Evolutionary conservation across 1,284 basidiomycete genomes (phyloP).

Genomic region (Pascua sp.): DNA sequence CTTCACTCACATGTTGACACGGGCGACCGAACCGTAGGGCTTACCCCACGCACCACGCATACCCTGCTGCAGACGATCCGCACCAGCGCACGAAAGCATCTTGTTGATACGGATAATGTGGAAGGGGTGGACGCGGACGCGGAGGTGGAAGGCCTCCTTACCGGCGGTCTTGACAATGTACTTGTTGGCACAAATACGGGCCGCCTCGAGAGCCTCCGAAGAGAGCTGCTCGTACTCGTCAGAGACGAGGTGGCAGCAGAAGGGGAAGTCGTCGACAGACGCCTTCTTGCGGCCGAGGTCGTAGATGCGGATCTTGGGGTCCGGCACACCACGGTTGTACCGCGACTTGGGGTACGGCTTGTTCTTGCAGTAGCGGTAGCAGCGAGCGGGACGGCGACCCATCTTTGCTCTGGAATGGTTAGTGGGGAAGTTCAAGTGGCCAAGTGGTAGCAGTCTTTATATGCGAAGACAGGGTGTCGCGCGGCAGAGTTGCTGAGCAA

Average conservation of each 20-base stretch:
- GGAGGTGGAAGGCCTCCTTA: conserved; percentile 98
- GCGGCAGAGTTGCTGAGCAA: conserved; percentile 2
- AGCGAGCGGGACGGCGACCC: conserved; percentile 94
- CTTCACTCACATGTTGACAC: conserved; percentile 46
- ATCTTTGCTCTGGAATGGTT: conserved; percentile 54
- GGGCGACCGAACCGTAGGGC: conserved; percentile 70
- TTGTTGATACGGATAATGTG: conserved; percentile 99
- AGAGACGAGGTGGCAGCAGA: conserved; percentile 92
- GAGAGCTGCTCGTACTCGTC: conserved; percentile 99
- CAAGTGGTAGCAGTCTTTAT: neutral
- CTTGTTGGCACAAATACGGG: conserved; percentile 99
- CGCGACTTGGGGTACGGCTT: conserved; percentile 83
- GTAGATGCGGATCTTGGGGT: conserved; percentile 91
- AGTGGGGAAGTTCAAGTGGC: neutral
- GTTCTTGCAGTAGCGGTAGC: conserved; percentile 98
- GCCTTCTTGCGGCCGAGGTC: conserved; percentile 94
- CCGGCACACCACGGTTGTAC: conserved; percentile 98
- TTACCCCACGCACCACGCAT: conserved; percentile 99
- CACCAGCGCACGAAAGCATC: conserved; percentile 99
- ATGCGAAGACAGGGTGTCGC: neutral
- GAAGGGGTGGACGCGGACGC: conserved; percentile 97
- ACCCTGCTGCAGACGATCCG: conserved; percentile 95
- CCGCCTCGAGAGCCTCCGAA: conserved; percentile 93
- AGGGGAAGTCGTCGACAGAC: conserved; percentile 94
- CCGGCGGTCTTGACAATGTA: conserved; percentile 97